Base-by-base conservation (phyloP, 495 filamentous ascomycete genomes). In the Niebla homalea region DNA sequence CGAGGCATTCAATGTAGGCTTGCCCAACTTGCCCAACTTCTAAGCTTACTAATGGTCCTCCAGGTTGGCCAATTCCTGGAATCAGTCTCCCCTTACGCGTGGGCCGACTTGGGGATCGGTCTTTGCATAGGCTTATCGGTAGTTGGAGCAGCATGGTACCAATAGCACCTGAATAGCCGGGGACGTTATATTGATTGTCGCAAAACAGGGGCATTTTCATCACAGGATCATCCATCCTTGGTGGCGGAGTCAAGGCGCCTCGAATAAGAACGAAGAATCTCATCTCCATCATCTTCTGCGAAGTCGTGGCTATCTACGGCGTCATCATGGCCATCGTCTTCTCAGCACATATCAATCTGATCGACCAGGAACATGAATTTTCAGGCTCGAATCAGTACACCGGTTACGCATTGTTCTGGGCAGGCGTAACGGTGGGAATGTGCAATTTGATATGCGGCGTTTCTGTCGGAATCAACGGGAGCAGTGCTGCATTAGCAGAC, bases 211-310 rank as follows among this genome's bases (percentile, higher is more conserved):
- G 93, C 62, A 99, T 99, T 67, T 89, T 99, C 72, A 87, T 96
- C 47, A 96, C 92, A 11, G 93, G 93, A 59, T 94, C 89, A n/a
- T 95, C 89, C 44, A 99, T 99, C 63, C 75, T 99, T 54, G 93
- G 93, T 52, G 93, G 85, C 53, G 93, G 93, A 69, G 93, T 99
- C 63, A 85, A 83, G 59, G 92, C 93, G 23, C 93, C 92, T 18
- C 80, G 92, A 56, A 97, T 99, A 64, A 84, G 90, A 58, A 99
- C 93, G 47, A 99, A 99, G 79, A 99, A 97, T 70, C 66, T 99
- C 52, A 95, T 99, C 63, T 97, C 93, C 57, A 97, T 99, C 71
- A 96, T 99, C 71, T 99, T 99, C 76, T 99, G 93, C 71, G 93
- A 99, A 70, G 93, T 97, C 57, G 93, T 99, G 54, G 93, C 93